phyloP scores from a whole-genome alignment of 2,329 filamentous ascomycete genomes.

The Simplicillium sp. region DNA sequence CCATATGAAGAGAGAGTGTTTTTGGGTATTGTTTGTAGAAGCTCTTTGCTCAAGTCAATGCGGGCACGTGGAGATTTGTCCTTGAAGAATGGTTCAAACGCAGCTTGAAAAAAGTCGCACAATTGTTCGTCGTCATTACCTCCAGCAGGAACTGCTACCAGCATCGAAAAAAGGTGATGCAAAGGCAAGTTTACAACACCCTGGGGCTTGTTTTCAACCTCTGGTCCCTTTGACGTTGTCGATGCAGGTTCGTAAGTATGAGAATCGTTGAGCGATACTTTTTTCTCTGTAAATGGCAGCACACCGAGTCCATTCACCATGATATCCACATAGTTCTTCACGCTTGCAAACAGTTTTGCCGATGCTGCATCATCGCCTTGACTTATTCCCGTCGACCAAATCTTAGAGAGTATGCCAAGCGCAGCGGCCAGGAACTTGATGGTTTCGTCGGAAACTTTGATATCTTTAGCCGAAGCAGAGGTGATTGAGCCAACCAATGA shows the following conservation, averaged over 20 bases:
- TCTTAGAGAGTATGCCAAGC: conserved; percentile 55
- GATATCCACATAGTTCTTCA: conserved; percentile 38
- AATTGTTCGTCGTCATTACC: conserved; percentile 36
- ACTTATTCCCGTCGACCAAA: conserved; percentile 44
- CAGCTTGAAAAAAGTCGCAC: conserved; percentile 33
- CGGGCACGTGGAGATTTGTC: conserved; percentile 33
- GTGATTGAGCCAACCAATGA: conserved; percentile 53
- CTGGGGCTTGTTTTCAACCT: conserved; percentile 40
- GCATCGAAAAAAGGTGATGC: conserved; percentile 54
- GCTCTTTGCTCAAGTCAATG: conserved; percentile 37
- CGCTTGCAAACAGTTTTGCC: conserved; percentile 44
- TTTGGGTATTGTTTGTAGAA: conserved; percentile 38
- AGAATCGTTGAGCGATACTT: conserved; percentile 37
- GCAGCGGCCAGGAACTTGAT: conserved; percentile 68
- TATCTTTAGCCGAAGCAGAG: conserved; percentile 69
- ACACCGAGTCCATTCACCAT: conserved; percentile 43
- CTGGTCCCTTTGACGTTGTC: conserved; percentile 55
- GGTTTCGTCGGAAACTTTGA: conserved; percentile 79
- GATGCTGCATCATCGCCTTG: conserved; percentile 34
- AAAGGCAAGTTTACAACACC: conserved; percentile 49
- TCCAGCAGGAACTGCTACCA: conserved; percentile 41
- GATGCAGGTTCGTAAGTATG: conserved; percentile 52
- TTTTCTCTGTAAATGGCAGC: conserved; percentile 55
- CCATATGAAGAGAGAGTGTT: conserved; percentile 36
- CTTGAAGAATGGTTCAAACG: conserved; percentile 51